These are phyloP conservation scores for Arthrobotrys entomopaga DNA, from an alignment of 2,329 filamentous ascomycete genomes.

Conservation along the genomic window DNA sequence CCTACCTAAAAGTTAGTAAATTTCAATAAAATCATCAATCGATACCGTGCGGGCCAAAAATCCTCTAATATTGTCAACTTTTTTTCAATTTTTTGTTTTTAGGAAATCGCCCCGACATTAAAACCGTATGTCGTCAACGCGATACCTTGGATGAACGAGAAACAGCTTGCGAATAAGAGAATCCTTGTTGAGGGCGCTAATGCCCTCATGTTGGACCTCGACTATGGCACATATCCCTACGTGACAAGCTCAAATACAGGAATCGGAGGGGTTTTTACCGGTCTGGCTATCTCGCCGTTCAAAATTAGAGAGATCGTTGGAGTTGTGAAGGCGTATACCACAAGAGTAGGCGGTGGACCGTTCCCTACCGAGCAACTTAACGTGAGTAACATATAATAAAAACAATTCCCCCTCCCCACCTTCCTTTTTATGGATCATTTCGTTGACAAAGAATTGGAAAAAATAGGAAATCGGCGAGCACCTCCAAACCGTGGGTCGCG, in stretches of 20 bases:
- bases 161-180: constrained; percentile 69
- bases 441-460: constrained; percentile 4
- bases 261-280: constrained; percentile 72
- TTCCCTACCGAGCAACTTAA: constrained; percentile 74
- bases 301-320: constrained; percentile 72
- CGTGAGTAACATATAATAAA: constrained; percentile 57
- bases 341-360: constrained; percentile 71
- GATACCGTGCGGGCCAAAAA: background rate
- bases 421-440: background rate
- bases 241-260: constrained; percentile 72
- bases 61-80: background rate
- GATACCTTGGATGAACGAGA: constrained; percentile 71
- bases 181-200: constrained; percentile 77
- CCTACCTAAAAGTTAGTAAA: constrained; percentile 66
- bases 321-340: constrained; percentile 76
- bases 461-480: constrained; percentile 64
- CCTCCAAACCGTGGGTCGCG: constrained; percentile 66
- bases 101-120: constrained; percentile 69
- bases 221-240: constrained; percentile 71
- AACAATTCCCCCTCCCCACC: no score
- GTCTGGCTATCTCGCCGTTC: constrained; percentile 71
- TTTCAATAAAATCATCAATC: no score
- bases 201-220: constrained; percentile 74
- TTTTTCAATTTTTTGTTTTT: no score
- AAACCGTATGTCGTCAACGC: constrained; percentile 74